Evolutionary conservation across 345 rosid species (phyloP).

Genomic region (Camelina laxa): DNA sequence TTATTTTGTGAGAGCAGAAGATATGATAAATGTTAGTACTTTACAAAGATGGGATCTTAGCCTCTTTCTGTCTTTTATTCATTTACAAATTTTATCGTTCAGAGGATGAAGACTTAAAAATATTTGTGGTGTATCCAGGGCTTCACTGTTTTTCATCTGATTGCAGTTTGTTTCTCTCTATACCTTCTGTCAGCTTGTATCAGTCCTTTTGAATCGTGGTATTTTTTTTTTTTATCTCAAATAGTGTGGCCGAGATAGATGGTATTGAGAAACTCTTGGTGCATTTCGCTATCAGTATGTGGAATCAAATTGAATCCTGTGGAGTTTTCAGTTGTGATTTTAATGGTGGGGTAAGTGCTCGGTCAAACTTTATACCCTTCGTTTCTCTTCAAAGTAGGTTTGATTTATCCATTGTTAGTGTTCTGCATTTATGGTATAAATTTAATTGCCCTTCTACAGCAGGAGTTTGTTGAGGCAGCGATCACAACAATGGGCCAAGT

Average conservation of each 20-base stretch:
- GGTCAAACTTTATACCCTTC: slow-evolving; percentile 9
- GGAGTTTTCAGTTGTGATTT: slow-evolving; percentile 39
- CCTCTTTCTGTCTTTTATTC: neutral
- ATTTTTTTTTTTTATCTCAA: slow-evolving; percentile 40
- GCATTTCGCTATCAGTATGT: slow-evolving; percentile 62
- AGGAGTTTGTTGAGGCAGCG: slow-evolving; percentile 76
- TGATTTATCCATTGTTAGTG: slow-evolving; percentile 13
- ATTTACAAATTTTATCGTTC: slow-evolving; percentile 5
- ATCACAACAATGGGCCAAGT: slow-evolving; percentile 67
- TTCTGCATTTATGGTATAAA: neutral
- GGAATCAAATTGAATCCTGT: slow-evolving; percentile 67
- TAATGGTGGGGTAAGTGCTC: slow-evolving; percentile 54
- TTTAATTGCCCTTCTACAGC: slow-evolving; percentile 31
- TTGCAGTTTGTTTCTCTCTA: neutral
- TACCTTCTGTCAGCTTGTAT: slow-evolving; percentile 11
- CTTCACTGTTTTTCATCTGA: slow-evolving; percentile 6
- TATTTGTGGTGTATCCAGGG: slow-evolving; percentile 6
- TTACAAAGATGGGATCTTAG: slow-evolving; percentile 11
- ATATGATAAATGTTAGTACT: neutral
- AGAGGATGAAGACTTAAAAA: neutral
- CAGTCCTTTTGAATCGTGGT: slow-evolving; percentile 28
- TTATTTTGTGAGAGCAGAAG: slow-evolving; percentile 4
- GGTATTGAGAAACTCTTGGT: slow-evolving; percentile 61
- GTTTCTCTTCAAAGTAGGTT: slow-evolving; percentile 19
- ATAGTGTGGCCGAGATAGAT: slow-evolving; percentile 61